Evolutionary conservation across 2,329 filamentous ascomycete genomes (phyloP).

Genomic region (Scopulariopsis brevicaulis): DNA sequence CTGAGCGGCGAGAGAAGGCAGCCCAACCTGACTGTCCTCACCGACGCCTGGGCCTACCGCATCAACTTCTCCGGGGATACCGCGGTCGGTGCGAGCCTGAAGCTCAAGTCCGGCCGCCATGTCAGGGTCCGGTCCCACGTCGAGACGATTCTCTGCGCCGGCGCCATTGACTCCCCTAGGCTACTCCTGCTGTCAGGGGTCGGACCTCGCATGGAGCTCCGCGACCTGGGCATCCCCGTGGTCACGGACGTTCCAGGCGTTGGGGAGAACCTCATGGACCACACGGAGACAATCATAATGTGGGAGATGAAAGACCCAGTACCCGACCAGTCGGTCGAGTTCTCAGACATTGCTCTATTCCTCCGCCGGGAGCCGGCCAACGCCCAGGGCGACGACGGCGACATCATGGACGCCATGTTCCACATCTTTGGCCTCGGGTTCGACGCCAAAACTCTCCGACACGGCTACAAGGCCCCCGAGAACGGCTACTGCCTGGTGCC

Average conservation of each 20-base stretch:
- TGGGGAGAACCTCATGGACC: slow-evolving; percentile 51
- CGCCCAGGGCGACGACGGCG: slow-evolving; percentile 55
- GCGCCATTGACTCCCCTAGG: slow-evolving; percentile 71
- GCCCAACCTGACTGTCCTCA: slow-evolving; percentile 76
- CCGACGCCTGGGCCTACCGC: slow-evolving; percentile 78
- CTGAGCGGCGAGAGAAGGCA: slow-evolving; percentile 71
- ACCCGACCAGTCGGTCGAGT: slow-evolving; percentile 74
- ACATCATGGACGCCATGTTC: slow-evolving; percentile 85
- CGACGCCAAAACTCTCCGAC: slow-evolving; percentile 73
- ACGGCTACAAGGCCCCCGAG: slow-evolving; percentile 23
- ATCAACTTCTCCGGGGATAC: slow-evolving; percentile 54
- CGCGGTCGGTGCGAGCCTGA: neutral
- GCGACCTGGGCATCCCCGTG: slow-evolving; percentile 37
- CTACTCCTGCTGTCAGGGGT: slow-evolving; percentile 47
- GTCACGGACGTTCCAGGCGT: slow-evolving; percentile 46
- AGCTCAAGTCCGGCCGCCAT: no score
- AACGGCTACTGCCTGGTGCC: slow-evolving; percentile 66
- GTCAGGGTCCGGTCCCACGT: slow-evolving; percentile 34
- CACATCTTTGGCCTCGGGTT: slow-evolving; percentile 96
- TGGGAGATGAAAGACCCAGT: slow-evolving; percentile 72
- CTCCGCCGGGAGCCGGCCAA: slow-evolving; percentile 65
- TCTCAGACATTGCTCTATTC: slow-evolving; percentile 83
- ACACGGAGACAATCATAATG: slow-evolving; percentile 50
- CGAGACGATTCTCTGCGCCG: slow-evolving; percentile 72
- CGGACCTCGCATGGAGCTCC: slow-evolving; percentile 41